Evolutionary conservation across 805 yeast genomes (phyloP).

Genomic region (Metschnikowia borealis): DNA sequence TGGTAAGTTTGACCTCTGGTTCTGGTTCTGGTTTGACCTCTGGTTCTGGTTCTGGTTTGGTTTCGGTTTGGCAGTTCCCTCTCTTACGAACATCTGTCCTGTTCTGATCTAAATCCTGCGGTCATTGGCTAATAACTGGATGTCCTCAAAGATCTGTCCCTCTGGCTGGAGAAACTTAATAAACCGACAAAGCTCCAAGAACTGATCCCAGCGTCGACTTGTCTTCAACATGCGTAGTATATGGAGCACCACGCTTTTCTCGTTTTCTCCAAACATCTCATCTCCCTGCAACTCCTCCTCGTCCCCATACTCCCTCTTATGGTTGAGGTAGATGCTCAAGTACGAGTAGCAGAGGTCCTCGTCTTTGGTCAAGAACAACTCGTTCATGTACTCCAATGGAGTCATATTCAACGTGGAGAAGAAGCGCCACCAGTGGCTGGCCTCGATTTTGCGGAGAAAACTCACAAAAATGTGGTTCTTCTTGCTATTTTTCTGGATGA

Average conservation of each 20-base stretch:
- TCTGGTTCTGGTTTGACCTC: too few species aligned
- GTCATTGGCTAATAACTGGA: constrained; percentile 1
- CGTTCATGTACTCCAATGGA: constrained; percentile 44
- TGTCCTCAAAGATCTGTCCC: constrained; percentile 24
- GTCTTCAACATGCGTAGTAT: constrained; percentile 41
- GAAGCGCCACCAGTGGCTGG: constrained; percentile 50
- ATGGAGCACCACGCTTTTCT: constrained; percentile 38
- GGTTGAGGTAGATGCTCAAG: constrained; percentile 49
- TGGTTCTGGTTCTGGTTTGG: too few species aligned
- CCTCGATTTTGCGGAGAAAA: constrained; percentile 58
- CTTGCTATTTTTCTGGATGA: constrained; percentile 17
- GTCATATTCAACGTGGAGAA: constrained; percentile 38
- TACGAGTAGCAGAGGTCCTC: constrained; percentile 50
- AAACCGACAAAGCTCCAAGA: constrained; percentile 52
- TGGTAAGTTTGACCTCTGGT: too few species aligned
- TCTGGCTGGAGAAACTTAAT: constrained; percentile 48
- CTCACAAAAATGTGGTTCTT: constrained; percentile 42
- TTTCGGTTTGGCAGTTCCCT: too few species aligned
- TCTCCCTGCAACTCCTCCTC: constrained; percentile 1
- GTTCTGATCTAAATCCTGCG: neutral
- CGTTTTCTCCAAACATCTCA: constrained; percentile 21
- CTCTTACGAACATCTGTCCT: too few species aligned
- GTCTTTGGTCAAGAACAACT: constrained; percentile 36
- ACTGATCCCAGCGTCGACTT: constrained; percentile 46
- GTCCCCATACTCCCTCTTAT: constrained; percentile 33